These are phyloP conservation scores for Camellia oleifera DNA, from an alignment of 179 eudicot species.

Conservation along the genomic window DNA sequence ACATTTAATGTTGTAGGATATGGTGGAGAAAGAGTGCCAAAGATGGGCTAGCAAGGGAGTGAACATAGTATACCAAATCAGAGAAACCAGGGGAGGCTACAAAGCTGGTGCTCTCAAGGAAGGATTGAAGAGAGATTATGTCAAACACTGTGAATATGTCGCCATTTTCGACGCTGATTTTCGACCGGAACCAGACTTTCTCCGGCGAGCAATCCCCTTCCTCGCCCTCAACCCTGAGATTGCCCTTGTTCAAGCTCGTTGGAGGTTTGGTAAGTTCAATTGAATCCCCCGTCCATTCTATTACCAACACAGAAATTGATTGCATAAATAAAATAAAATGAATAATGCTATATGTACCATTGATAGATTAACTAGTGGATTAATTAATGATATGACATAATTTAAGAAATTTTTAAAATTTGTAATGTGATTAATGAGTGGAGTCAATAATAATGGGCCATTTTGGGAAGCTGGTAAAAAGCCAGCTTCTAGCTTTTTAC, in stretches of 20 bases:
- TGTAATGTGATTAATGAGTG: too few relatives aligned
- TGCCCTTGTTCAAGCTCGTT: conserved; percentile 83
- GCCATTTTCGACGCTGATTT: conserved; percentile 83
- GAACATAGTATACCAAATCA: conserved; percentile 66
- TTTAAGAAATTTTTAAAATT: too few relatives aligned
- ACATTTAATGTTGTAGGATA: conserved; percentile 34
- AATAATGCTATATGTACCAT: too few relatives aligned
- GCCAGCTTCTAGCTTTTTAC: too few relatives aligned
- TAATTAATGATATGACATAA: too few relatives aligned
- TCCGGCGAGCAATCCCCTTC: conserved; percentile 63
- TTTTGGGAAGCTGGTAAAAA: too few relatives aligned
- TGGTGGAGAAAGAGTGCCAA: conserved; percentile 72
- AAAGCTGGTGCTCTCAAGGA: conserved; percentile 88
- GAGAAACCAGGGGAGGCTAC: conserved; percentile 76
- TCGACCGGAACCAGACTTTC: conserved; percentile 73
- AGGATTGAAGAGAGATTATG: conserved; percentile 68
- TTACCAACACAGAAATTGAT: neutral
- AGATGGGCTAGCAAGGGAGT: conserved; percentile 81
- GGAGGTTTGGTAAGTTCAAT: conserved; percentile 69
- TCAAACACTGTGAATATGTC: conserved; percentile 66
- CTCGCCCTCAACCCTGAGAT: conserved; percentile 56
- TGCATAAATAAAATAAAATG: neutral
- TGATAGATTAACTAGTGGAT: too few relatives aligned
- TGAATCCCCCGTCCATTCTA: neutral
- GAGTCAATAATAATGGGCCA: too few relatives aligned